Base-by-base conservation (phyloP, 2,329 filamentous ascomycete genomes). In the Diaporthe amygdali region DNA sequence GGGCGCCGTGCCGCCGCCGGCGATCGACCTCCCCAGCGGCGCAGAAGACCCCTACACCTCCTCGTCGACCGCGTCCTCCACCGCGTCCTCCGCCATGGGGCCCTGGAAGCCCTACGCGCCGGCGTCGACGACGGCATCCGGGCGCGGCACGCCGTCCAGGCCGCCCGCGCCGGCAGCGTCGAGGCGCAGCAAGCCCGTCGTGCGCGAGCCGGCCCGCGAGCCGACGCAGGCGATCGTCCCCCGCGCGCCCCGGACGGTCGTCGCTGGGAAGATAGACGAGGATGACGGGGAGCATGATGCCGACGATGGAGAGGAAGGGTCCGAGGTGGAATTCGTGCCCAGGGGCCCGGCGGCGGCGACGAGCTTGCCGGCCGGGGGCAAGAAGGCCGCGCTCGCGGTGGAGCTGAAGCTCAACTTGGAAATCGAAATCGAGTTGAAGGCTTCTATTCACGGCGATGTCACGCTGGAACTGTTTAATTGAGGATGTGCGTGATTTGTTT, bases 381-480 rank as follows among this genome's bases (percentile, higher is more conserved):
- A 73, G 64, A 73, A 73, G 69, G 71, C 71, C 20, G 55, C 66
- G 51, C 64, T 73, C 51, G 71, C 71, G 12, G 71, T 73, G 32
- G 71, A 87, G 64, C 79, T 92, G 34, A 90, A 92, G 77, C 82
- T 91, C 72, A 92, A 92, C 78, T 79, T 93, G 71, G 91, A 93
- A 74, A 85, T 92, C 66, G 91, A 92, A 79, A 89, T 93, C 73
- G 88, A 91, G 79, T 82, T 93, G 71, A 92, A 92, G 82, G 91
- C 90, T 22, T 89, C 87, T 78, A 91, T 93, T 67, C 86, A 91
- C 74, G 91, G 91, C 74, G 91, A 93, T 82, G 78, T 93, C 74
- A 92, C 90, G 6, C 78, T 93, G 72, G 88, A 86, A 68, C 83
- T 92, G 44, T 63, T 75, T 46, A 73, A 59, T 32, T 67, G 27